phyloP scores from a whole-genome alignment of 257 asterid species.

The Petunia axillaris region DNA sequence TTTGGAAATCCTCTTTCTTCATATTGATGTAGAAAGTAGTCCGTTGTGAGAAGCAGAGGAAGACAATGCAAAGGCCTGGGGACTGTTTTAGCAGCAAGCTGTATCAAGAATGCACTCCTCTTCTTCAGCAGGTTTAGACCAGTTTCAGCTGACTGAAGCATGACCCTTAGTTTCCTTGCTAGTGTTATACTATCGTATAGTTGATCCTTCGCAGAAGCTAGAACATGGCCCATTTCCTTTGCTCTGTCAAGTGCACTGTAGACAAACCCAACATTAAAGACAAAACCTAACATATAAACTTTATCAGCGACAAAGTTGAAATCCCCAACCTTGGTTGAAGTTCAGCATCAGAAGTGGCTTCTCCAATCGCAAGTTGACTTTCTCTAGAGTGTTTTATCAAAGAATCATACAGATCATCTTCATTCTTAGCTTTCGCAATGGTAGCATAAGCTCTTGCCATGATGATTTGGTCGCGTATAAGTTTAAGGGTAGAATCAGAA shows the following conservation, averaged over 20 bases:
- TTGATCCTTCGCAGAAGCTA: constrained; percentile 83
- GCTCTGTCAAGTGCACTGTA: constrained; percentile 79
- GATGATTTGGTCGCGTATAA: constrained; percentile 91
- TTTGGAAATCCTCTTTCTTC: constrained; percentile 57
- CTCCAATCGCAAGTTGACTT: constrained; percentile 78
- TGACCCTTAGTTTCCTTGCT: constrained; percentile 84
- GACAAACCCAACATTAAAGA: constrained; percentile 27
- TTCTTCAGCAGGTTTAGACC: constrained; percentile 58
- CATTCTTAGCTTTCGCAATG: constrained; percentile 84
- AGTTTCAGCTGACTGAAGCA: constrained; percentile 85
- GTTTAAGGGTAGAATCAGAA: constrained; percentile 83
- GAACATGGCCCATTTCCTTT: constrained; percentile 88
- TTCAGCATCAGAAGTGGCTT: constrained; percentile 81
- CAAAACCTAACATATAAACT: constrained; percentile 29
- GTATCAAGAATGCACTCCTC: constrained; percentile 86
- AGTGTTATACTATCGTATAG: constrained; percentile 68
- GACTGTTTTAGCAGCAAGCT: constrained; percentile 93
- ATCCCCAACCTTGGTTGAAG: constrained; percentile 74
- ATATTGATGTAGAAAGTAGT: constrained; percentile 63
- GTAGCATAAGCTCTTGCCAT: constrained; percentile 95
- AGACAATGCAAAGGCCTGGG: constrained; percentile 91
- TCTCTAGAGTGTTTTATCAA: constrained; percentile 71
- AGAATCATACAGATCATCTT: constrained; percentile 62
- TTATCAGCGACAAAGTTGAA: constrained; percentile 26
- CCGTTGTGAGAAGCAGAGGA: constrained; percentile 79